Base-by-base conservation (phyloP, 148 eudicot genomes). In the Nepenthes mirabilis region DNA sequence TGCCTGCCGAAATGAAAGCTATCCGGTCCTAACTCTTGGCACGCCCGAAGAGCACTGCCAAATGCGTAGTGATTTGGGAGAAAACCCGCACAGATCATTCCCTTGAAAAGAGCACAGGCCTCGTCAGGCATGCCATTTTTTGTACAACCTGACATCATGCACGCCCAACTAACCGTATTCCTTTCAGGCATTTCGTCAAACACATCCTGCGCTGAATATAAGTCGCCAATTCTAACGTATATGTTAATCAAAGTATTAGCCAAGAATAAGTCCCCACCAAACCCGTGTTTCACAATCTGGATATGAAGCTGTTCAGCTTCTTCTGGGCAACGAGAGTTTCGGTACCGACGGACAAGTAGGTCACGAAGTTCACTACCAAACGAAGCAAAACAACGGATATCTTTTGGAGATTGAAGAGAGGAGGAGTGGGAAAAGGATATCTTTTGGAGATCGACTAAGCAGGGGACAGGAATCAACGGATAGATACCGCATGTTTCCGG, bases 151-250 rank as follows among this genome's bases (percentile, higher is more conserved):
- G 95, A 77, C 69, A 86, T 70, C 84, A 86, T 75, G 63, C 87
- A 81, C 10, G 89, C 79, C 89, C 89, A 86, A 10, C 84, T 57
- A 32, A 86, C 90, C 52, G 66, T 67, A 71, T 86, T 86, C 62
- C 78, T 83, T 1, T 72, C 75, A 65, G 84, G 74, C 86, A 86
- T 86, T 86, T 80, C 86, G 64, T 81, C 87, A 47, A 89, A 89
- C 87, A 89, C 52, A 37, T 59, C 36, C n/a, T 57, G 70, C 5
- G 96, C 94, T 45, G 66, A 70, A 23, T 7, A 58, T 68, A 86
- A 55, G 61, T 89, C 78, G 48, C 79, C 82, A 45, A 43, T 56
- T 71, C 80, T 70, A 1, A 58, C 75, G 50, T 81, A 76, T 0
- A 69, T 54, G 71, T 82, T 86, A 11, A 89, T 74, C 40, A 86